Conservation (phyloP, 352 stramenopile genomes). For the Blastocystis sp. region DNA sequence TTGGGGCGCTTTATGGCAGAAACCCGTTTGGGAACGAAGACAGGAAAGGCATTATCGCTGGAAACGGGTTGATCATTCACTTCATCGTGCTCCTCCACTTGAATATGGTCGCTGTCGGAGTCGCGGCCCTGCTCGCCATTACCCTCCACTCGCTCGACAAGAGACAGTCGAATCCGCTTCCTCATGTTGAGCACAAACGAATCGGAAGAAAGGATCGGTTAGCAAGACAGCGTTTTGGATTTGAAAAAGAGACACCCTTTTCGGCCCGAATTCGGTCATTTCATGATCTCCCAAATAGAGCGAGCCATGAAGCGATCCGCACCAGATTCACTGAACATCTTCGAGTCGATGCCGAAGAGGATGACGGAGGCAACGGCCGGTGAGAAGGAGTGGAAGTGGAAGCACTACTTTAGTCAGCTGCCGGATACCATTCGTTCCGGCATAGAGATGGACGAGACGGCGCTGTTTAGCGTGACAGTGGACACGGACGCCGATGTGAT, state of each 20-base stretch:
- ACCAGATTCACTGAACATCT: background rate
- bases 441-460: constrained; percentile 72
- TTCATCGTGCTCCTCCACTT: background rate
- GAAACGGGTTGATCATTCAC: background rate
- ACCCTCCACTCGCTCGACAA: background rate
- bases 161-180: background rate
- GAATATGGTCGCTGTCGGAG: background rate
- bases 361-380: constrained; percentile 17
- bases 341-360: background rate
- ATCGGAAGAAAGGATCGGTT: background rate
- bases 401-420: constrained; percentile 69
- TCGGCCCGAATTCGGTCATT: no score
- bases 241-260: background rate
- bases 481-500: constrained; percentile 62
- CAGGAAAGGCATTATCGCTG: background rate
- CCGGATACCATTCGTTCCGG: constrained; percentile 7
- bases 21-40: background rate
- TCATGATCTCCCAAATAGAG: no score
- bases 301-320: background rate
- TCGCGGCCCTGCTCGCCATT: background rate
- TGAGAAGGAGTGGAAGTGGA: constrained; percentile 70
- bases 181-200: background rate
- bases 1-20: background rate
- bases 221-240: no score
- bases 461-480: constrained; percentile 71